phyloP scores from a whole-genome alignment of 345 rosid species.

The Alliaria petiolata region DNA sequence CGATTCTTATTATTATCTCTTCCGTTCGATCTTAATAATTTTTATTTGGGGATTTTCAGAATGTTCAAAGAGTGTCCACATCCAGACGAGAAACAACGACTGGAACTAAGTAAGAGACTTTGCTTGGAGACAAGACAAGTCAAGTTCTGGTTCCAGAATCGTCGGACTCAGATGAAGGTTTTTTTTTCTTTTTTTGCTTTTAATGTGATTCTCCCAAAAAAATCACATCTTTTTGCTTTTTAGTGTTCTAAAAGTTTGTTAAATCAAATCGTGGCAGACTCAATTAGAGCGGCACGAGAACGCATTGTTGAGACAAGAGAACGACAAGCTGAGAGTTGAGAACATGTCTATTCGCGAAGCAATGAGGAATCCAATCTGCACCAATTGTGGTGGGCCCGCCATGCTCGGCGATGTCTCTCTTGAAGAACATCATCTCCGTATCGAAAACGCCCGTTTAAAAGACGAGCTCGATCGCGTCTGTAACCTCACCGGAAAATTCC shows the following conservation, averaged over 20 bases:
- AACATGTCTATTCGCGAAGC: conserved; percentile 95
- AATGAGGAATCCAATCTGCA: conserved; percentile 85
- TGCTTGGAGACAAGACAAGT: conserved; percentile 86
- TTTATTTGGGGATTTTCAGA: conserved; percentile 14
- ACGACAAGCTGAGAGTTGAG: conserved; percentile 86
- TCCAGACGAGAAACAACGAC: conserved; percentile 91
- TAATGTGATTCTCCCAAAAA: not conserved
- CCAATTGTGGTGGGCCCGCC: conserved; percentile 87
- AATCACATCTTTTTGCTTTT: not conserved
- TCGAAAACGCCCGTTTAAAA: conserved; percentile 84
- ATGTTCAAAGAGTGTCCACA: conserved; percentile 93
- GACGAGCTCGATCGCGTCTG: conserved; percentile 88
- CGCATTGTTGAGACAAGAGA: conserved; percentile 79
- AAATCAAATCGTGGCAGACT: conserved; percentile 42
- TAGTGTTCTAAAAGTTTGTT: not conserved
- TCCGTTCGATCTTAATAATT: not conserved
- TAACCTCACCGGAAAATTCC: conserved; percentile 84
- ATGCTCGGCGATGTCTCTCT: conserved; percentile 77
- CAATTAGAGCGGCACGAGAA: conserved; percentile 96
- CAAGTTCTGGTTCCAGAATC: conserved; percentile 97
- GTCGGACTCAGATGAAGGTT: conserved; percentile 98
- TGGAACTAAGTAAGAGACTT: conserved; percentile 78
- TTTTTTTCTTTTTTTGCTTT: not conserved
- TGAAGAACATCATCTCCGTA: conserved; percentile 88
- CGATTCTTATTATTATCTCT: not conserved